These are phyloP conservation scores for Talaromyces thailandensis DNA, from an alignment of 495 filamentous ascomycete species.

Conservation along the genomic window DNA sequence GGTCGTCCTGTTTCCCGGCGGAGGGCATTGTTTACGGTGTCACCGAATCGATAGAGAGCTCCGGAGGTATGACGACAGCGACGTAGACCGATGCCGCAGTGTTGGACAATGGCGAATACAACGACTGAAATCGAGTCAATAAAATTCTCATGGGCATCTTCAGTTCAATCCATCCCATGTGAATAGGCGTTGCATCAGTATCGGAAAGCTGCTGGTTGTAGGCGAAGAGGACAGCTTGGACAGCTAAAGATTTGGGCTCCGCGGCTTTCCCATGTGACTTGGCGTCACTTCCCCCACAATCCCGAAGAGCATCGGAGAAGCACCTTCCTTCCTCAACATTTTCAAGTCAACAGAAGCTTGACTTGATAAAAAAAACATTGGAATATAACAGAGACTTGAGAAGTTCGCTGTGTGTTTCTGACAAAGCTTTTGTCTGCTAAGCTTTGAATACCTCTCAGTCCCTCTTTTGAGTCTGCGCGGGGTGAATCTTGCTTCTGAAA, in stretches of 20 bases:
- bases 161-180: neutral
- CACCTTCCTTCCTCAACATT: neutral
- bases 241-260: neutral
- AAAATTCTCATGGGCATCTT: neutral
- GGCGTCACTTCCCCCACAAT: constrained; percentile 6
- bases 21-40: constrained; percentile 4
- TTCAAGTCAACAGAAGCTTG: neutral
- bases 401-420: neutral
- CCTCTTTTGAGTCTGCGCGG: neutral
- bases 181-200: neutral
- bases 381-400: neutral
- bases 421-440: neutral
- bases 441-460: neutral
- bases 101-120: neutral
- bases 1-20: constrained; percentile 15
- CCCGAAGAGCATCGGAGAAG: neutral
- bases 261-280: constrained; percentile 8
- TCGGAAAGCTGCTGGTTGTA: neutral
- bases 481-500: neutral
- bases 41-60: neutral
- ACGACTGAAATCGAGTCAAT: neutral
- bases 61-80: neutral
- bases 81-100: neutral
- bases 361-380: neutral
- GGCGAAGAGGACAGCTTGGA: neutral